Evolutionary conservation across 768 basidiomycete species (phyloP), one percentile per base, ranked within the genome.

Genomic region (Tulasnella sp.): DNA sequence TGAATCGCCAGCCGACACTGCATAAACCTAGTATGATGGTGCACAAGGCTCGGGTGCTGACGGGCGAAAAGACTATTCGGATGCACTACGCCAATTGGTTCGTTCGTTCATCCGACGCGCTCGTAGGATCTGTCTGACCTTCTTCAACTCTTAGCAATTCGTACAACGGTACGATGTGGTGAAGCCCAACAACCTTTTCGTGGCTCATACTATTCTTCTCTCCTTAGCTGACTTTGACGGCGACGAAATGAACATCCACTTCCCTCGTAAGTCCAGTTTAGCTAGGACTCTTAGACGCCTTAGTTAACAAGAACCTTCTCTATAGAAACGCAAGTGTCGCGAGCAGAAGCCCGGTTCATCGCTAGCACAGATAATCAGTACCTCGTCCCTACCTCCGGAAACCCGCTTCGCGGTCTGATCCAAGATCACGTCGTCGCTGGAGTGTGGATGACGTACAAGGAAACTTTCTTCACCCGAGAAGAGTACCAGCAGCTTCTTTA

Each of bases 11-110:
- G 83, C 97, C 97, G 7, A 98, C 97, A 1, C 84, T 99, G 68
- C 97, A 99, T 80, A 99, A 99, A 79, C 96, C 97, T 26, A 94
- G 92, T 84, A 99, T 99, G 96, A 99, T 99, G 97, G 90, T 89
- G 8, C 97, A 99, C 79, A 90, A 87, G 76, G 96, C 96, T 17
- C 89, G 90, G 72, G 90, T 98, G 22, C 80, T 99, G 74, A 86
- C 89, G 74, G 97, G 96, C 32, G 97, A 99, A 81, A 99, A 98
- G 84, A 98, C 97, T 0, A 98, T 99, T 79, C 87, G 97, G 16
- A 95, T 99, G 95, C 97, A 99, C 82, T 99, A 99, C 78, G 96
- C 97, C 32, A 99, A 99, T 78, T 99, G 96, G 95, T 96, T 73
- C 62, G 77, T 72, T 16, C 72, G 19, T 22, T 11, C 42, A 14